Evolutionary conservation across 495 filamentous ascomycete genomes (phyloP), one percentile per base, ranked within the genome.

Genomic region (Aspergillus saccharolyticus): DNA sequence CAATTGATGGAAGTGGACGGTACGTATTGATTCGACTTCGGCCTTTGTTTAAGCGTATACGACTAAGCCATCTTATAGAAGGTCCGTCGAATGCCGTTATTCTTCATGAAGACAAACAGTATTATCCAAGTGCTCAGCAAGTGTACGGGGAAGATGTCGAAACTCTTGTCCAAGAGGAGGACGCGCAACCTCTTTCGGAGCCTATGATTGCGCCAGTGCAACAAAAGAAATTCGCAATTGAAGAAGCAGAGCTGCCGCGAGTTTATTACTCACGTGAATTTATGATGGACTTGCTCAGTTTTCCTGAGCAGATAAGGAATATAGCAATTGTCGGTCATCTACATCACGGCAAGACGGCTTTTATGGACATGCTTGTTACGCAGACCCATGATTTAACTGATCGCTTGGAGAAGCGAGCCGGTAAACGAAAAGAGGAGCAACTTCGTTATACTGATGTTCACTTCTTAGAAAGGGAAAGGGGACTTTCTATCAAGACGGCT

Each of bases 21-120:
- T 88, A 75, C 53, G 78, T 62, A 19, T 9, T 50, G 56, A 24
- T 18, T 53, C 60, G n/a, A n/a, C 28, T 16, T 7, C 9, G 7
- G 22, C 21, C 14, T 8, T 19, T 14, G 28, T 20, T 50, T 42
- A 58, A 21, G 33, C 6, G 18, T 44, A 33, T 43, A 19, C 51
- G 50, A 16, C 28, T 57, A 63, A 59, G 68, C 54, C 57, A 50
- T 44, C 39, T 52, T 77, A 78, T 86, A 72, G 90, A 96, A 49
- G 92, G 90, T n/a, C 90, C 94, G 18, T 97, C 92, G 7, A 98
- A 97, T 71, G 93, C 93, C 44, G 92, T 98, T 30, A 80, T 98
- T 50, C 82, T 98, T 28, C 95, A 98, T 69, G 94, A 98, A 77
- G 95, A 98, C 75, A 97, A 98, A 72, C 94, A 97, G 75, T 98